phyloP scores from a whole-genome alignment of 192 early-diverging fungal genomes.

The Piromyces finnis region DNA sequence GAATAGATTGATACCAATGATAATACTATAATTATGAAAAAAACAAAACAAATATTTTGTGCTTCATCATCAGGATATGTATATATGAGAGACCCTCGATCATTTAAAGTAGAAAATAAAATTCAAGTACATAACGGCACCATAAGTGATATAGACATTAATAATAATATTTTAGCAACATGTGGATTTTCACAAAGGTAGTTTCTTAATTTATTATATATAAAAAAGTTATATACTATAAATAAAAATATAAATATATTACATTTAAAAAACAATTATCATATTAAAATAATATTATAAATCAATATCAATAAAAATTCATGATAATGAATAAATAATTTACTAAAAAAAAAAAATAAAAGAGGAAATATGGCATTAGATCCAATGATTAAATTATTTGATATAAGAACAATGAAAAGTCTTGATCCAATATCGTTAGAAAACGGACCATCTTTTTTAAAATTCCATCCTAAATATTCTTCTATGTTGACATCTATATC shows the following conservation, averaged over 20 bases:
- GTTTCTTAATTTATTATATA: no score
- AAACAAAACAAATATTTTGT: constrained; percentile 37
- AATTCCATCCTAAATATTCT: constrained; percentile 50
- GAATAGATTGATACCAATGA: constrained; percentile 16
- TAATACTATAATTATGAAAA: constrained; percentile 47
- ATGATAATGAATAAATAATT: no score
- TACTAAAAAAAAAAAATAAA: no score
- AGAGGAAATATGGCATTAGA: constrained; percentile 43
- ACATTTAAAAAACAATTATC: neutral
- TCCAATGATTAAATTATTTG: constrained; percentile 65
- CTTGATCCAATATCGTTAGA: constrained; percentile 55
- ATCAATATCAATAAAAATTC: no score
- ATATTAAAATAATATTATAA: neutral
- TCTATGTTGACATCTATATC: constrained; percentile 44
- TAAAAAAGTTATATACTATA: no score
- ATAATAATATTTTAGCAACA: constrained; percentile 51
- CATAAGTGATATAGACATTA: constrained; percentile 55
- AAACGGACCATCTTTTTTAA: constrained; percentile 40
- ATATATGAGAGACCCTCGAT: constrained; percentile 43
- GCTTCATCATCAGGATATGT: constrained; percentile 45
- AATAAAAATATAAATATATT: no score
- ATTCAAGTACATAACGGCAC: constrained; percentile 61
- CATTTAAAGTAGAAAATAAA: constrained; percentile 34
- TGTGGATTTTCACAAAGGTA: constrained; percentile 56
- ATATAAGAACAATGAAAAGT: constrained; percentile 50